A percentile compares a stretch with the other conserved stretches of the same genome.
These are phyloP conservation scores for Diaporthe humulicola DNA, from an alignment of 2,329 filamentous ascomycete genomes.

Conservation along the genomic window DNA sequence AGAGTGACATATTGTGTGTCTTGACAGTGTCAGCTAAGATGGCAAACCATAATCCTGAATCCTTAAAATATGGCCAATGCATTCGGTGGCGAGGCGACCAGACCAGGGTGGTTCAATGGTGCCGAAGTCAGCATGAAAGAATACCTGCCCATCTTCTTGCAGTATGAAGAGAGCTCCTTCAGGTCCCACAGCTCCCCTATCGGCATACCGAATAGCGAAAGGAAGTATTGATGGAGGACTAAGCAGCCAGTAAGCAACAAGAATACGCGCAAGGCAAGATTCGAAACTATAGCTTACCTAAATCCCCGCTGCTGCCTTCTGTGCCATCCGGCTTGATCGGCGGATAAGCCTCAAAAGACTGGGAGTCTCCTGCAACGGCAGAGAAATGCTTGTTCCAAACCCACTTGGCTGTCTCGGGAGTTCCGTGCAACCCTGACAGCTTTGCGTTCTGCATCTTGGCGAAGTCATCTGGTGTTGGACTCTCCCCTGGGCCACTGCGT, in stretches of 20 bases:
- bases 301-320: conserved; percentile 47
- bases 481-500: conserved; percentile 47
- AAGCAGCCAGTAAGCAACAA: conserved; percentile 22
- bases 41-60: too few species aligned
- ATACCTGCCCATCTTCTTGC: conserved; percentile 65
- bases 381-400: conserved; percentile 78
- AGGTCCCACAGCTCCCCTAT: conserved; percentile 70
- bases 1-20: too few species aligned
- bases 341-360: conserved; percentile 74
- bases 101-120: conserved; percentile 69
- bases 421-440: conserved; percentile 58
- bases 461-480: conserved; percentile 53
- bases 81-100: conserved; percentile 63
- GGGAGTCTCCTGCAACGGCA: conserved; percentile 73
- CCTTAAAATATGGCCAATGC: conserved; percentile 63
- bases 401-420: conserved; percentile 71
- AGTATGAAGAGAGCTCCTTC: conserved; percentile 64
- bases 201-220: conserved; percentile 65
- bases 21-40: too few species aligned
- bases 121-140: conserved; percentile 73
- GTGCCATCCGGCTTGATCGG: conserved; percentile 59
- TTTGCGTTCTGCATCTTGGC: conserved; percentile 48
- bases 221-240: conserved; percentile 63
- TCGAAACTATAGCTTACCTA: conserved; percentile 51
- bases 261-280: neutral